phyloP scores from a whole-genome alignment of 2,329 filamentous ascomycete genomes.

The Penicillium thymicola region DNA sequence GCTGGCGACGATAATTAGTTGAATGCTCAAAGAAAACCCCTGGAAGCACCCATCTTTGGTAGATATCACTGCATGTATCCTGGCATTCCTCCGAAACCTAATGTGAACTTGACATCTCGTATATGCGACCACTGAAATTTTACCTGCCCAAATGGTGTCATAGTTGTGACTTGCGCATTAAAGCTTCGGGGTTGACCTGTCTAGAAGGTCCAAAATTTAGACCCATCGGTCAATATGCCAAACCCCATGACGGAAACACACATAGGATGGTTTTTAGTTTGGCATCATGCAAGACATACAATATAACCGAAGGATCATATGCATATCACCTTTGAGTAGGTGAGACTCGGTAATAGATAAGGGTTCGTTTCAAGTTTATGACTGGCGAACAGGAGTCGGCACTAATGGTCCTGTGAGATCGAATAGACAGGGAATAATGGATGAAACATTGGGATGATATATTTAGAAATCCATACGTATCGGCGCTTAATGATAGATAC shows the following conservation, averaged over 20 bases:
- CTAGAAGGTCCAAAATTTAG: background rate
- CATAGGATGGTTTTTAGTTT: background rate
- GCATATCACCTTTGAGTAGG: background rate
- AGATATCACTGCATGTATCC: background rate
- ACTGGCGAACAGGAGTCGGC: background rate
- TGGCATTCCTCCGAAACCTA: background rate
- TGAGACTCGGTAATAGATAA: background rate
- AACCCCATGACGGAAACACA: background rate
- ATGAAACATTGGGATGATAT: no score
- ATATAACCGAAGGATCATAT: background rate
- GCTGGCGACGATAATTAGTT: background rate
- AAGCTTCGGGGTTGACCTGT: background rate
- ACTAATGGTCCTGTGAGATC: background rate
- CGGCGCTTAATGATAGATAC: background rate
- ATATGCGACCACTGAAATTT: background rate
- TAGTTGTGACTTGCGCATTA: background rate
- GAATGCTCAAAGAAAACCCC: background rate
- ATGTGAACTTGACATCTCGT: background rate
- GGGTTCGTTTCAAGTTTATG: background rate
- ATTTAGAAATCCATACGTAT: background rate
- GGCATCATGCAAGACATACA: background rate
- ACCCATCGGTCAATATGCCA: background rate
- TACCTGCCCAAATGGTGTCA: background rate
- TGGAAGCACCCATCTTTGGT: background rate
- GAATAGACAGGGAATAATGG: background rate